Conservation (phyloP, 805 yeast species). For the Myxozyma sirexii region DNA sequence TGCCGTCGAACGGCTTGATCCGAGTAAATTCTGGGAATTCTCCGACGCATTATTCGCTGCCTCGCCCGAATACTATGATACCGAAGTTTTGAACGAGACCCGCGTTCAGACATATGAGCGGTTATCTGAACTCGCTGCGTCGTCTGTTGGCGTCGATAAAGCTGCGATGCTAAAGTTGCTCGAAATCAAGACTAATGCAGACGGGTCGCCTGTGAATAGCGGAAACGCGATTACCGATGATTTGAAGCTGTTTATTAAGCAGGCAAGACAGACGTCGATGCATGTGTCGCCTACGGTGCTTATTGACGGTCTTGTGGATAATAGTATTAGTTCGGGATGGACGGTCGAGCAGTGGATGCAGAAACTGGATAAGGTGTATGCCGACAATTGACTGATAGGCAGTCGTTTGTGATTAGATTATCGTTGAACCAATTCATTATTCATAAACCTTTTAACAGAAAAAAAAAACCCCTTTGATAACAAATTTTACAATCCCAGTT, state of each 20-base stretch:
- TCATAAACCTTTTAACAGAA: too few relatives aligned
- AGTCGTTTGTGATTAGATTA: not conserved
- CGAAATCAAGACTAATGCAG: constrained; percentile 42
- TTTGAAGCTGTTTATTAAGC: constrained; percentile 71
- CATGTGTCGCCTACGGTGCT: constrained; percentile 85
- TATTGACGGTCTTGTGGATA: constrained; percentile 66
- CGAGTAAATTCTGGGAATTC: constrained; percentile 59
- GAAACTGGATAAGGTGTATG: constrained; percentile 19
- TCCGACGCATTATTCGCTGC: constrained; percentile 59
- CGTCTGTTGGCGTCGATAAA: constrained; percentile 46
- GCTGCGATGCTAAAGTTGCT: constrained; percentile 44
- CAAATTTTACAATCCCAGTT: too few relatives aligned
- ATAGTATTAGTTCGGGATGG: constrained; percentile 64
- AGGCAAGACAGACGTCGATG: constrained; percentile 73
- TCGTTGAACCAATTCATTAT: not conserved
- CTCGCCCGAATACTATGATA: constrained; percentile 62
- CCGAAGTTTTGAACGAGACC: constrained; percentile 55
- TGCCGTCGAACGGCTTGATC: constrained; percentile 61
- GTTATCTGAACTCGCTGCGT: constrained; percentile 54
- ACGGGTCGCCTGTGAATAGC: constrained; percentile 48
- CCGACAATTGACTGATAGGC: constrained; percentile 6
- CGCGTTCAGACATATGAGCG: constrained; percentile 59
- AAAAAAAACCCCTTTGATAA: too few relatives aligned
- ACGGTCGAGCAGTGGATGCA: constrained; percentile 50
- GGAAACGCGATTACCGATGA: constrained; percentile 66